Base-by-base conservation (phyloP, 768 basidiomycete species). In the Asterophora lycoperdoides region DNA sequence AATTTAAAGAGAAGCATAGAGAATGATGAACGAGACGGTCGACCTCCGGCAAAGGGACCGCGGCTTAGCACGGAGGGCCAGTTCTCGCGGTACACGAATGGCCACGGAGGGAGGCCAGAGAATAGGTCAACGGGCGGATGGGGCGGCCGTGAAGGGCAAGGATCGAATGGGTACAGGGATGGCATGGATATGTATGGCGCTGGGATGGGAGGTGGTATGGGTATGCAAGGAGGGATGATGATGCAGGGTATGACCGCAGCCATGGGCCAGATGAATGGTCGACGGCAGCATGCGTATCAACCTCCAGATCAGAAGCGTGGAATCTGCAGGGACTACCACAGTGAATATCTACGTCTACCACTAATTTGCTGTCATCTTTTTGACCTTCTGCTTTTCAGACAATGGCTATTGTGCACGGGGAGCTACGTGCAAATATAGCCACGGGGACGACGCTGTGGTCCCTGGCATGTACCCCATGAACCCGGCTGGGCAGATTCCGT, bases 401-500 rank as follows among this genome's bases (percentile, higher is more conserved):
- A 84, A 84, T 50, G 94, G 94, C 1, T 96, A 84, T 68, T 98
- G 94, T 58, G 80, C 89, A 34, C 82, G 93, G 28, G 94, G 94
- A 40, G 84, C 79, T 15, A 77, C 78, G 52, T 98, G 94, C 76
- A 93, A 91, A 62, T 97, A 82, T 67, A 92, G 89, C 52, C 94
- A 98, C 58, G 92, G 89, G 32, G 89, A 91, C 1, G 90, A 94
- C 61, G 88, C 90, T 26, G 81, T 89, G 42, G 72, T 89, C 8
- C 89, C 87, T 0, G 79, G 77, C 0, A 63, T 90, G 26, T 86
- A 83, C 57, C 73, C 79, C 23, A 73, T 82, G 72, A 72, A 71
- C 29, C 69, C 70, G 8, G 60, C 61, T 8, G 67, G 69, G 49
- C 57, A 74, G 0, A 64, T 87, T 59, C 83, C 85, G 3, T 87